Evolutionary conservation across 495 filamentous ascomycete species (phyloP).

Genomic region (Annulohypoxylon maeteangense): DNA sequence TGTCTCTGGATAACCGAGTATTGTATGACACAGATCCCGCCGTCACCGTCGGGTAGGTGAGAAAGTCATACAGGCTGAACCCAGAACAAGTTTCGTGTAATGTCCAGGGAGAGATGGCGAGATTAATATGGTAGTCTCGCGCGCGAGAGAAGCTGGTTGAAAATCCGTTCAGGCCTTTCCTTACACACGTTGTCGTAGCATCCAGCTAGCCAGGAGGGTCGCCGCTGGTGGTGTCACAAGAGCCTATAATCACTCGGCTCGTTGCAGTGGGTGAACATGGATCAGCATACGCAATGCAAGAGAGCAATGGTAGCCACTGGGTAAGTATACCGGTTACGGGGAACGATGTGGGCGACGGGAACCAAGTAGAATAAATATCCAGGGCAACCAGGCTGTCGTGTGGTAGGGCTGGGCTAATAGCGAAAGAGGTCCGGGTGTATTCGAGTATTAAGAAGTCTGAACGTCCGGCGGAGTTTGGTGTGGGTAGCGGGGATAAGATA

Average conservation of each 20-base stretch:
- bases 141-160: constrained; percentile 20
- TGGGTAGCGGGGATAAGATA: constrained; percentile 26
- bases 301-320: constrained; percentile 35
- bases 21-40: constrained; percentile 59
- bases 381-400: constrained; percentile 29
- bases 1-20: constrained; percentile 51
- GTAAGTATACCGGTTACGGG: constrained; percentile 28
- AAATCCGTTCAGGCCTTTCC: constrained; percentile 26
- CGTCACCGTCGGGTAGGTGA: constrained; percentile 50
- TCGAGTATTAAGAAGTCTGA: constrained; percentile 21
- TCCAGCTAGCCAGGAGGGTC: constrained; percentile 27
- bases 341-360: constrained; percentile 23
- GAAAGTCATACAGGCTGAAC: constrained; percentile 45
- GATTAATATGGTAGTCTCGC: constrained; percentile 33
- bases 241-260: constrained; percentile 43
- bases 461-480: constrained; percentile 32
- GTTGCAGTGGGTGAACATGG: constrained; percentile 42
- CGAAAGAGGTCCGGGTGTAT: constrained; percentile 12
- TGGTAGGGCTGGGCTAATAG: constrained; percentile 11
- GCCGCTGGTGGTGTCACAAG: constrained; percentile 40
- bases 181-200: constrained; percentile 29
- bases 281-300: constrained; percentile 41
- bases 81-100: constrained; percentile 46
- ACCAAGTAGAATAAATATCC: constrained; percentile 28
- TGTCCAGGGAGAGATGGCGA: constrained; percentile 34